Conservation (phyloP, 1,139 yeast genomes). For the Scheffersomyces titani region DNA sequence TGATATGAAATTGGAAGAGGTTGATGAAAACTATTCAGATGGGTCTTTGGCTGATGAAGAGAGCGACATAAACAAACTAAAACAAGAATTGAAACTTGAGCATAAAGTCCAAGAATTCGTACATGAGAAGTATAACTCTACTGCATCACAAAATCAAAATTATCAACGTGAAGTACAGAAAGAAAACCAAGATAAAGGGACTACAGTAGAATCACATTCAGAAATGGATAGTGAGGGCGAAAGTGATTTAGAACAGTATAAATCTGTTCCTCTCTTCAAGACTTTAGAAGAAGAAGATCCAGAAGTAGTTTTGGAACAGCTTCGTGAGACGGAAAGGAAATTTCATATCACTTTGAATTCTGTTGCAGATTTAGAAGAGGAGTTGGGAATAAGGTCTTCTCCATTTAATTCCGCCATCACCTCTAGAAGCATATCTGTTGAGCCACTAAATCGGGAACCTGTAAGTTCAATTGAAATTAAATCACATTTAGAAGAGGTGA, state of each 20-base stretch:
- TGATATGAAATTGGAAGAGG: conserved; percentile 12
- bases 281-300: conserved; percentile 37
- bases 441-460: not conserved
- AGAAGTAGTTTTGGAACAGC: conserved; percentile 25
- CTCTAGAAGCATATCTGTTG: conserved; percentile 1
- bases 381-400: conserved; percentile 11
- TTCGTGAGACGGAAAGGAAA: conserved; percentile 33
- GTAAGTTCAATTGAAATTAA: not conserved
- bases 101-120: not conserved
- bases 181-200: not conserved
- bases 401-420: conserved; percentile 1
- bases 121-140: not conserved
- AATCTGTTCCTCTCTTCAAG: conserved; percentile 26
- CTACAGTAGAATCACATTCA: not conserved
- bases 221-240: conserved; percentile 3
- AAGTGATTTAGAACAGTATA: not conserved
- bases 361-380: conserved; percentile 29
- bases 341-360: conserved; percentile 34
- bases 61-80: conserved; percentile 7
- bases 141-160: not conserved
- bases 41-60: conserved; percentile 31
- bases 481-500: not conserved
- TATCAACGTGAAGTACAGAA: not conserved
- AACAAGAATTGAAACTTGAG: conserved; percentile 6
- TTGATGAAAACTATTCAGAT: conserved; percentile 24